phyloP scores from a whole-genome alignment of 2,329 filamentous ascomycete genomes.

The Diaporthe sp. region DNA sequence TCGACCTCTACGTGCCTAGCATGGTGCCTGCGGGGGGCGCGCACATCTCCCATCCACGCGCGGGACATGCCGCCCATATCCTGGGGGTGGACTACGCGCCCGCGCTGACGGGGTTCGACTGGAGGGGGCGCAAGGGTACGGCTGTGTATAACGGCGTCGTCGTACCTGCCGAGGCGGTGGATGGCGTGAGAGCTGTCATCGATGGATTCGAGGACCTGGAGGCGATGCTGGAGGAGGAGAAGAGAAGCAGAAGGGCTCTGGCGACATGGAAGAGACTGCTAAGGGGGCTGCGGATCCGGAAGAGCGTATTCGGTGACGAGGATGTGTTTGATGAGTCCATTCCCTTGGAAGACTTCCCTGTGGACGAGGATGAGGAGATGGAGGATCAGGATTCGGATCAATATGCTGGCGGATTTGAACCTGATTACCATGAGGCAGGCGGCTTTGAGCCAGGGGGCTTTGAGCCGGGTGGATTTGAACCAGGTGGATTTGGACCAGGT shows the following conservation, averaged over 20 bases:
- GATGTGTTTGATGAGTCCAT: constrained; percentile 42
- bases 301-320: constrained; percentile 71
- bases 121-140: constrained; percentile 87
- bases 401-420: constrained; percentile 32
- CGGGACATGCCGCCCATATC: constrained; percentile 79
- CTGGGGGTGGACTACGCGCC: constrained; percentile 89
- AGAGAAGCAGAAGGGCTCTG: constrained; percentile 72
- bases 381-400: constrained; percentile 51
- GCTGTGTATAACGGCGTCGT: constrained; percentile 85
- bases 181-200: constrained; percentile 80
- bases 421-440: neutral
- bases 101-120: constrained; percentile 91
- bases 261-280: constrained; percentile 83
- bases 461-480: constrained; percentile 11
- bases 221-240: constrained; percentile 74
- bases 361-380: constrained; percentile 60
- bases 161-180: constrained; percentile 78
- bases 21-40: constrained; percentile 90
- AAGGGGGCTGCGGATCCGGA: constrained; percentile 81
- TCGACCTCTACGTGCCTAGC: constrained; percentile 91
- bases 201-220: constrained; percentile 76
- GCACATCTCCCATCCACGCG: constrained; percentile 75
- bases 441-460: constrained; percentile 41
- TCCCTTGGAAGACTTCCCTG: constrained; percentile 43
- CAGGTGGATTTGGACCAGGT: constrained; percentile 2